A percentile compares a stretch with the other conserved stretches of the same genome.
Evolutionary conservation across 192 early-diverging fungal genomes (phyloP).

Genomic region (Lunasporangiospora selenospora): DNA sequence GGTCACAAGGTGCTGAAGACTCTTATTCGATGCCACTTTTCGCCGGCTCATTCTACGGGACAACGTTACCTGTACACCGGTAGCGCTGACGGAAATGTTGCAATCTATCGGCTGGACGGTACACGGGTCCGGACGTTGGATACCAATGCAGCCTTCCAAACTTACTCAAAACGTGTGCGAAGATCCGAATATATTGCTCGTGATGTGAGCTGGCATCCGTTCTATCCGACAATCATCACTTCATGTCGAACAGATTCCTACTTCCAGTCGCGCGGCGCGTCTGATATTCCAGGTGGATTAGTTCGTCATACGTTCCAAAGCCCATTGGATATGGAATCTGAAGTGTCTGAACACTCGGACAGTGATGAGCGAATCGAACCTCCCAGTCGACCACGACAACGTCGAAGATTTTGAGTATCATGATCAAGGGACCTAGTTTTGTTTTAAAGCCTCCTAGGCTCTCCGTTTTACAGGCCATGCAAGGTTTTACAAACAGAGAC

Average conservation of each 20-base stretch:
- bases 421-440: too few species aligned
- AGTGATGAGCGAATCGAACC: too few species aligned
- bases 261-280: background rate
- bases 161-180: background rate
- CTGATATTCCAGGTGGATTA: constrained; percentile 12
- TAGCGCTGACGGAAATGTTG: constrained; percentile 62
- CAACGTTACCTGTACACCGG: constrained; percentile 73
- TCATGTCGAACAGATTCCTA: constrained; percentile 20
- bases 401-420: too few species aligned
- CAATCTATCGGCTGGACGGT: constrained; percentile 54
- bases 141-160: constrained; percentile 16
- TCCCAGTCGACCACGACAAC: too few species aligned
- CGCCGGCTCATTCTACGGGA: constrained; percentile 59
- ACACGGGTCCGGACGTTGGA: constrained; percentile 37
- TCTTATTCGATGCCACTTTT: constrained; percentile 75
- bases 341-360: constrained; percentile 3
- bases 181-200: constrained; percentile 25
- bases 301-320: constrained; percentile 22
- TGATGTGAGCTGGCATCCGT: constrained; percentile 66
- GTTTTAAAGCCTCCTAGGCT: too few species aligned
- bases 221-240: constrained; percentile 50
- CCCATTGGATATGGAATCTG: constrained; percentile 1
- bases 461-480: too few species aligned
- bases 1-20: constrained; percentile 71
- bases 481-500: too few species aligned